phyloP scores from a whole-genome alignment of 2,329 filamentous ascomycete species.

The Sporothrix mexicana region DNA sequence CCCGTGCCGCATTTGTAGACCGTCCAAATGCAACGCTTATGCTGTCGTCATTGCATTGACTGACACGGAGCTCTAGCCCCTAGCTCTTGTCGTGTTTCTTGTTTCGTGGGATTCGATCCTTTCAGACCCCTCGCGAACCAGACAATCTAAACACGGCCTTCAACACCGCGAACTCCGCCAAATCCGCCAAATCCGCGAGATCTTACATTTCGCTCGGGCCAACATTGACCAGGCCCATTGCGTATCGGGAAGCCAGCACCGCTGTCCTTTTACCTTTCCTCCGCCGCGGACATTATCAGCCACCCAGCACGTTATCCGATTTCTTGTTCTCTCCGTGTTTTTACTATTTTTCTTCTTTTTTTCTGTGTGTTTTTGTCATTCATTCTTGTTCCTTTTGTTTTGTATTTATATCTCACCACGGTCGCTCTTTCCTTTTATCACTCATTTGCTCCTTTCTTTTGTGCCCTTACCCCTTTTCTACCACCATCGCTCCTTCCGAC shows the following conservation, averaged over 20 bases:
- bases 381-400: background rate
- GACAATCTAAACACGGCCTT: background rate
- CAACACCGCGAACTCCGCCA: background rate
- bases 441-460: background rate
- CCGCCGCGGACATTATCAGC: conserved; percentile 12
- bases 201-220: conserved; percentile 17
- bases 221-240: background rate
- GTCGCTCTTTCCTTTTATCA: conserved; percentile 10
- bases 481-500: conserved; percentile 1
- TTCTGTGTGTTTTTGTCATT: background rate
- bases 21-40: too few species aligned
- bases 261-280: background rate
- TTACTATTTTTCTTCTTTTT: conserved; percentile 6
- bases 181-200: background rate
- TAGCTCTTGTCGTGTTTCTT: background rate
- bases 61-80: background rate
- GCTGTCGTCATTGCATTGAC: too few species aligned
- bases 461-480: background rate
- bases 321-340: background rate
- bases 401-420: background rate
- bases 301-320: background rate
- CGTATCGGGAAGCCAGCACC: background rate
- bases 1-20: too few species aligned
- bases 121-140: background rate
- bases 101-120: background rate